Evolutionary conservation across 176 grass and related monocot species (phyloP).

Genomic region (Carex pumila): DNA sequence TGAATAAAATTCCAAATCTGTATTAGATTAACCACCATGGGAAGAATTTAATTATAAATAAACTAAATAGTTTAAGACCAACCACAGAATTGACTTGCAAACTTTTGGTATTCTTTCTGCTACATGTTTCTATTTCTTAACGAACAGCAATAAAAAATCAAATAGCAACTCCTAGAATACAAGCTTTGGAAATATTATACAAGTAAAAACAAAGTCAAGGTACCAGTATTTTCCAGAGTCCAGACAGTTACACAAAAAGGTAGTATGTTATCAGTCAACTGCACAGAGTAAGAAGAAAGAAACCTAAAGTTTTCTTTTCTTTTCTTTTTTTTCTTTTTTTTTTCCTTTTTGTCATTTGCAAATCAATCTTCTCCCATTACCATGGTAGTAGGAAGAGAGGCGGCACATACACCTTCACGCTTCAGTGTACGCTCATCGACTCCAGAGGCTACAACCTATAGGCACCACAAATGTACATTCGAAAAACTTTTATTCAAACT

Average conservation of each 20-base stretch:
- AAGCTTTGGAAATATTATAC: neutral
- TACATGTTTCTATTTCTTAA: neutral
- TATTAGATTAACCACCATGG: neutral
- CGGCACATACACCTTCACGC: slow-evolving; percentile 93
- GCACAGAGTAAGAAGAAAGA: neutral
- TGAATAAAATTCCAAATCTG: slow-evolving; percentile 20
- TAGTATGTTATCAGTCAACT: neutral
- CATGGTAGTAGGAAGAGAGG: slow-evolving; percentile 98
- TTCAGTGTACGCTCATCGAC: slow-evolving; percentile 92
- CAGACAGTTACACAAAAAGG: neutral
- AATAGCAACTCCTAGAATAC: neutral
- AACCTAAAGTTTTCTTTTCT: neutral
- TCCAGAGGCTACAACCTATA: slow-evolving; percentile 92
- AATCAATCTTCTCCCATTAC: slow-evolving; percentile 18
- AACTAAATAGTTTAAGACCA: neutral
- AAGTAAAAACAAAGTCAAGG: neutral
- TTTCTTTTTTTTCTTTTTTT: too few relatives aligned
- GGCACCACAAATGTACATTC: neutral
- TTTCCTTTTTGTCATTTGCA: neutral
- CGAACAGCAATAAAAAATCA: neutral
- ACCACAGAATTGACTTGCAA: neutral
- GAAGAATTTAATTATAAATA: neutral
- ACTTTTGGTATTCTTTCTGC: neutral
- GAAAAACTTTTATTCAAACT: neutral
- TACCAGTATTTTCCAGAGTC: neutral